Percentiles rank a stretch among this genome's conserved stretches.
phyloP scores from a whole-genome alignment of 2,329 filamentous ascomycete species.

The Fusarium falciforme region DNA sequence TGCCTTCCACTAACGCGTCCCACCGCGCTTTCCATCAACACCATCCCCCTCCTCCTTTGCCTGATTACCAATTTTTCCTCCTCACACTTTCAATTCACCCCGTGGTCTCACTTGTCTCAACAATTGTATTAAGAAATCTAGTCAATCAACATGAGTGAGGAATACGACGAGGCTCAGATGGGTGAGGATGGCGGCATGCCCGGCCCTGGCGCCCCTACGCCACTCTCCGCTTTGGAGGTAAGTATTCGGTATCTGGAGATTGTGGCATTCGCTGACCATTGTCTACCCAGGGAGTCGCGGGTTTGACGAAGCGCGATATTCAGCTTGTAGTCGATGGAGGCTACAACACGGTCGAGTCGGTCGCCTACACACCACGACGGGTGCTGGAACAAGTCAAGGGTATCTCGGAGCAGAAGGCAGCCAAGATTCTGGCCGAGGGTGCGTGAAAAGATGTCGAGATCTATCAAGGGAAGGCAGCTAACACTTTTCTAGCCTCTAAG shows the following conservation, averaged over 20 bases:
- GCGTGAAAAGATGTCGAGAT: slow-evolving; percentile 27
- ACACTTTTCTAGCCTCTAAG: slow-evolving; percentile 77
- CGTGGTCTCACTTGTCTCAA: background rate
- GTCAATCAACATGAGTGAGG: slow-evolving; percentile 55
- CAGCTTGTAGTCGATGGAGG: slow-evolving; percentile 92
- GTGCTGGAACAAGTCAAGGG: slow-evolving; percentile 95
- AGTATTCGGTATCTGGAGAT: slow-evolving; percentile 36
- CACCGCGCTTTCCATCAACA: slow-evolving; percentile 45
- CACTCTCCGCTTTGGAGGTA: slow-evolving; percentile 87
- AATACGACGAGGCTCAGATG: slow-evolving; percentile 74
- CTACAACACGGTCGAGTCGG: slow-evolving; percentile 93
- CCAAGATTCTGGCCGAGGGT: slow-evolving; percentile 92
- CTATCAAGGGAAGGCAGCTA: background rate
- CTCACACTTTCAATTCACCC: background rate
- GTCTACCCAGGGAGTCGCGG: slow-evolving; percentile 77
- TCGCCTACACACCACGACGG: slow-evolving; percentile 90
- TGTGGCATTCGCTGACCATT: slow-evolving; percentile 19
- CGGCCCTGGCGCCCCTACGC: slow-evolving; percentile 93
- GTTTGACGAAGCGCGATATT: slow-evolving; percentile 94
- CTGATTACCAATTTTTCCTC: slow-evolving; percentile 23
- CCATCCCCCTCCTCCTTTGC: slow-evolving; percentile 27
- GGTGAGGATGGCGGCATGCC: slow-evolving; percentile 78
- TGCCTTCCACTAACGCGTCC: slow-evolving; percentile 50
- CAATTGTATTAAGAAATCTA: background rate
- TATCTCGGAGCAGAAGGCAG: slow-evolving; percentile 96